Conservation (phyloP, 805 yeast genomes). For the Myxozyma udenii region DNA sequence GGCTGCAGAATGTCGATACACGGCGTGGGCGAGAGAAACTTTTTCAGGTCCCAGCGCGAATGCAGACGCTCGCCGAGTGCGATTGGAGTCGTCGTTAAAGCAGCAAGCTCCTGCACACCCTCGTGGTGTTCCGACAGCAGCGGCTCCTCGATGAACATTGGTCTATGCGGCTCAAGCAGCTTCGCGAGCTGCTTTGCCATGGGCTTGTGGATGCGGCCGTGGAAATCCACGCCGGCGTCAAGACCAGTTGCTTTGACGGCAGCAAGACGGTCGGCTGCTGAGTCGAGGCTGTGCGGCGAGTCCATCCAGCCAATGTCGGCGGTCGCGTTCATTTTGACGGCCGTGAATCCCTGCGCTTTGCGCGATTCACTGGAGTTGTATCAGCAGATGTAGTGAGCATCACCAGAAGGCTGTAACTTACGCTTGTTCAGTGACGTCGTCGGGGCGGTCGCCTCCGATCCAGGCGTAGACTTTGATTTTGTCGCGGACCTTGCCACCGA, state of each 20-base stretch:
- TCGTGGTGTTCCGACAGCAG: conserved; percentile 34
- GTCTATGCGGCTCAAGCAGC: conserved; percentile 33
- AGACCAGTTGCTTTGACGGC: conserved; percentile 33
- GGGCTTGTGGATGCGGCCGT: conserved; percentile 37
- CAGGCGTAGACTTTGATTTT: conserved; percentile 36
- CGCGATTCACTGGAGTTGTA: conserved; percentile 31
- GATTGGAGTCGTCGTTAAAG: conserved; percentile 34
- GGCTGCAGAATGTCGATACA: conserved; percentile 36
- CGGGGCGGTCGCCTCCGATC: conserved; percentile 38
- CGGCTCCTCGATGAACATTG: conserved; percentile 37
- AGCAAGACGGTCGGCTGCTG: conserved; percentile 34
- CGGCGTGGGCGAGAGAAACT: conserved; percentile 33
- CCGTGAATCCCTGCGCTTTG: conserved; percentile 37
- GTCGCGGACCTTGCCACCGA: conserved; percentile 38
- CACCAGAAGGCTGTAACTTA: conserved; percentile 1
- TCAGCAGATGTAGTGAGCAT: neutral
- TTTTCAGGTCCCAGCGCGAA: conserved; percentile 33
- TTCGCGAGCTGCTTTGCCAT: conserved; percentile 38
- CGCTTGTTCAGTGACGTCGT: conserved; percentile 35
- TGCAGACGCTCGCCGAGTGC: conserved; percentile 36
- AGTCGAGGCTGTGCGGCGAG: conserved; percentile 33
- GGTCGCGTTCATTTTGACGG: conserved; percentile 39
- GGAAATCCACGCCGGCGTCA: conserved; percentile 37
- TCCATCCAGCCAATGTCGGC: conserved; percentile 35
- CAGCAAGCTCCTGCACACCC: conserved; percentile 30